Conservation (phyloP, 2,329 filamentous ascomycete species). For the Decorospora gaudefroyi region DNA sequence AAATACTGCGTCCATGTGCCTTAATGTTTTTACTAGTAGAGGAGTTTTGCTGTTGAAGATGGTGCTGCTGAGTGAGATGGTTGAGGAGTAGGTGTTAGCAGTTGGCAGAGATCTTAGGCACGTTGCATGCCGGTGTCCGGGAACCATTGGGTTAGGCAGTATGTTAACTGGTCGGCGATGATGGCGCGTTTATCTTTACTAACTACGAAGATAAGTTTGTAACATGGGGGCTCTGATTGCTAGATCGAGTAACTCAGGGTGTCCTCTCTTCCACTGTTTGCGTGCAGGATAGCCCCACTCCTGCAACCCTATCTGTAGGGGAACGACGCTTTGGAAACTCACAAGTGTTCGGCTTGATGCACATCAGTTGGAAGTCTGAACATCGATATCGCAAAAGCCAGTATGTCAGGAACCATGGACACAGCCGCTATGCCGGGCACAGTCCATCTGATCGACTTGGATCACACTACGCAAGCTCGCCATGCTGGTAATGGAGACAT, state of each 20-base stretch:
- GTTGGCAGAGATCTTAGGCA: constrained; percentile 44
- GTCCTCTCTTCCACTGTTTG: background rate
- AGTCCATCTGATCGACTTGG: constrained; percentile 51
- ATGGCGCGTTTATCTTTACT: constrained; percentile 30
- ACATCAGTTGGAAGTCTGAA: background rate
- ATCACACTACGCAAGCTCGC: constrained; percentile 44
- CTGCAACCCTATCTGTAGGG: background rate
- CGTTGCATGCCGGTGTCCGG: constrained; percentile 26
- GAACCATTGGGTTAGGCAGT: constrained; percentile 29
- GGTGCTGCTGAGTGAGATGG: constrained; percentile 56
- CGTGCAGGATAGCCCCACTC: constrained; percentile 8
- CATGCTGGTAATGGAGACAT: constrained; percentile 49
- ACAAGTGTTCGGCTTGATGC: background rate
- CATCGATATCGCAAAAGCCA: constrained; percentile 6
- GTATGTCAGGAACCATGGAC: background rate
- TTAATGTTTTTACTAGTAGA: constrained; percentile 58
- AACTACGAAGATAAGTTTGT: no score
- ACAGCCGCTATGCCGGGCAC: constrained; percentile 45
- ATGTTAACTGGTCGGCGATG: constrained; percentile 23
- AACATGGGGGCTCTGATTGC: background rate
- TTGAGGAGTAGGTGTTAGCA: constrained; percentile 59
- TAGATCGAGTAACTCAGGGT: background rate
- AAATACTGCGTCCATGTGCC: constrained; percentile 59
- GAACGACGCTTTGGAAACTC: background rate
- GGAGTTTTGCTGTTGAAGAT: constrained; percentile 58